Percentiles rank a stretch among this genome's conserved stretches.
Conservation (phyloP, 2,329 filamentous ascomycete species). For the Cladosporium sp. region DNA sequence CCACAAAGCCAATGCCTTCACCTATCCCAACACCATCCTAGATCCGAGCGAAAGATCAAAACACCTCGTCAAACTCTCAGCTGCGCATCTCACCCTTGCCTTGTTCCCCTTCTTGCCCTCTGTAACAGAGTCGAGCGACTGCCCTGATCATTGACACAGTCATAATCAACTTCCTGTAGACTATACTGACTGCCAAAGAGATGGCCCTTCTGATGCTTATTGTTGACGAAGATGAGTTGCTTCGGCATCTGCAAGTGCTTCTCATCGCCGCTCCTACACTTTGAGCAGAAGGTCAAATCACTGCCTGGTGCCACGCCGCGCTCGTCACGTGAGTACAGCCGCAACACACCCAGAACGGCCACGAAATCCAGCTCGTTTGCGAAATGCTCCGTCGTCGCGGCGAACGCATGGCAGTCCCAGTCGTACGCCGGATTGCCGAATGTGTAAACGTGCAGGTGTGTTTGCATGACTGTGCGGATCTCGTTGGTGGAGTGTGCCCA, state of each 20-base stretch:
- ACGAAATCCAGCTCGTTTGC: constrained; percentile 11
- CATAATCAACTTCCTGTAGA: constrained; percentile 3
- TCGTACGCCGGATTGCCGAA: constrained; percentile 11
- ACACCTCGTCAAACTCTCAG: no score
- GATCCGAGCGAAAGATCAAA: no score
- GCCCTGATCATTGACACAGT: background rate
- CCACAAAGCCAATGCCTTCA: no score
- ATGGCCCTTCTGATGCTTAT: constrained; percentile 3
- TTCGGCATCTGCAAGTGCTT: background rate
- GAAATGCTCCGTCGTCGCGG: constrained; percentile 9
- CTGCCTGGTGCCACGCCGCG: background rate
- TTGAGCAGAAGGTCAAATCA: constrained; percentile 2
- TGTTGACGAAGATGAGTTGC: constrained; percentile 4
- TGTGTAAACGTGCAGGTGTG: background rate
- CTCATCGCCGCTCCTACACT: background rate
- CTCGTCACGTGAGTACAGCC: background rate
- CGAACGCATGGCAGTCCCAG: constrained; percentile 7
- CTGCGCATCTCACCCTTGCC: no score
- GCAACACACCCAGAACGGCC: constrained; percentile 5
- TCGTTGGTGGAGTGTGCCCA: background rate
- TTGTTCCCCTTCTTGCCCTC: background rate
- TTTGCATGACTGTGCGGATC: background rate
- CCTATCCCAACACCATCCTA: no score
- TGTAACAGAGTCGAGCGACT: background rate
- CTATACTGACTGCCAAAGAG: constrained; percentile 11